phyloP scores from a whole-genome alignment of 1,284 basidiomycete genomes.

The Stygiomarasmius scandens region DNA sequence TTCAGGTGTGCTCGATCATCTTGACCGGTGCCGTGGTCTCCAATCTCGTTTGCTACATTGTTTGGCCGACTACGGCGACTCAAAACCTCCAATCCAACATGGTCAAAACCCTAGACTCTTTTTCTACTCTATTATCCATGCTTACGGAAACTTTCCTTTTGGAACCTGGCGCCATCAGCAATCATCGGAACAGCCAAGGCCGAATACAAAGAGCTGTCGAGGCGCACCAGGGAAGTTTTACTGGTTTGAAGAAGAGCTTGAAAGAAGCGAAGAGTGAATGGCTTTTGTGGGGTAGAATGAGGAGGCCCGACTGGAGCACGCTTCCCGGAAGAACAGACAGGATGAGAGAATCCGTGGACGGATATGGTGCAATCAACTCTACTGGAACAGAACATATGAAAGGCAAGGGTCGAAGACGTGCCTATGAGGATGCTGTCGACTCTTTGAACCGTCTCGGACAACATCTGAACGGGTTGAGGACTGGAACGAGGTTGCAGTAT shows the following conservation, averaged over 20 bases:
- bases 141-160: constrained; percentile 85
- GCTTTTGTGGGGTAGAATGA: constrained; percentile 34
- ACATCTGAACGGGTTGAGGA: constrained; percentile 85
- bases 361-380: constrained; percentile 17
- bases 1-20: constrained; percentile 80
- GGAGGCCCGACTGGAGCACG: constrained; percentile 20
- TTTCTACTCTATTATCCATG: constrained; percentile 80
- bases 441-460: constrained; percentile 88
- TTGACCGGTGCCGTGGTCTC: constrained; percentile 76
- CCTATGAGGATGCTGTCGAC: constrained; percentile 85
- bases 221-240: constrained; percentile 86
- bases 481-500: constrained; percentile 81
- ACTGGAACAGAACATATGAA: constrained; percentile 18
- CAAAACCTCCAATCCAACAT: constrained; percentile 83
- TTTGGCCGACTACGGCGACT: constrained; percentile 88
- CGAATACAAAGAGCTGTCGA: constrained; percentile 77
- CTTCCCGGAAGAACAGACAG: constrained; percentile 28
- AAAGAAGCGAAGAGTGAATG: constrained; percentile 86
- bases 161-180: constrained; percentile 38
- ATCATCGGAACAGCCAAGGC: constrained; percentile 50
- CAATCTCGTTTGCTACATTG: constrained; percentile 79
- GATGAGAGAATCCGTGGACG: constrained; percentile 14
- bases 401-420: constrained; percentile 44
- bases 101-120: constrained; percentile 84
- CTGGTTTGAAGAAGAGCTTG: constrained; percentile 81